Base-by-base conservation (phyloP, 164 flowering plant genomes). In the Stephania cephalantha region DNA sequence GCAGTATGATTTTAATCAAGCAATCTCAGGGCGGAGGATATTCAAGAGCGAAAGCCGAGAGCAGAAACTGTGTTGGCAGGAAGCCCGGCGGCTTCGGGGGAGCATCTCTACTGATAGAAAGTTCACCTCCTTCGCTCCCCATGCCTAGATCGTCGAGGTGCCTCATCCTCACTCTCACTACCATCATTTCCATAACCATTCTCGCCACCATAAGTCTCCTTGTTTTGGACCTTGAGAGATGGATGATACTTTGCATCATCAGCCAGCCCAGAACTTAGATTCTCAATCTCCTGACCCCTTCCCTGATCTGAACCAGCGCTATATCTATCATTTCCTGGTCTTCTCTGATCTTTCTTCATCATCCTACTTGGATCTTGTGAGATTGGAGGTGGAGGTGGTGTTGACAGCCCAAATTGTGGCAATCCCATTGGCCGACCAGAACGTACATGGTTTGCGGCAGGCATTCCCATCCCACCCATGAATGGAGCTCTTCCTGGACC, bases 151-250 rank as follows among this genome's bases (percentile, higher is more conserved):
- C 98, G 81, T 79, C 99, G 84, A 0, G 98, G 99, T 10, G 98
- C 99, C 83, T 95, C 99, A 75, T 95, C 98, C 84, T 95, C 99
- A 31, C 98, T 95, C 78, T 91, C 98, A 65, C 97, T 95, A 9
- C 91, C 98, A 31, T 90, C 96, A 74, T 89, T 87, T 73, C 85
- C 84, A 44, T 85, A 81, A 78, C 72, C 84, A 76, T 79, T 88
- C 20, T 85, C 85, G 35, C 61, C 79, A 61, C 82, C 91, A 81
- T 82, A 85, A 42, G 84, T 85, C 68, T 87, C 91, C 53, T 84
- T 89, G 2, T 76, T 82, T 71, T 82, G 84, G 52, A 79, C 76
- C 75, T 77, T 88, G 11, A 61, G 71, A 71, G 85, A 84, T 64
- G 83, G 85, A 71, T 83, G 86, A 82, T 84, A 78, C 65, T 71